phyloP scores from a whole-genome alignment of 768 basidiomycete genomes.

The Suillus americanus region DNA sequence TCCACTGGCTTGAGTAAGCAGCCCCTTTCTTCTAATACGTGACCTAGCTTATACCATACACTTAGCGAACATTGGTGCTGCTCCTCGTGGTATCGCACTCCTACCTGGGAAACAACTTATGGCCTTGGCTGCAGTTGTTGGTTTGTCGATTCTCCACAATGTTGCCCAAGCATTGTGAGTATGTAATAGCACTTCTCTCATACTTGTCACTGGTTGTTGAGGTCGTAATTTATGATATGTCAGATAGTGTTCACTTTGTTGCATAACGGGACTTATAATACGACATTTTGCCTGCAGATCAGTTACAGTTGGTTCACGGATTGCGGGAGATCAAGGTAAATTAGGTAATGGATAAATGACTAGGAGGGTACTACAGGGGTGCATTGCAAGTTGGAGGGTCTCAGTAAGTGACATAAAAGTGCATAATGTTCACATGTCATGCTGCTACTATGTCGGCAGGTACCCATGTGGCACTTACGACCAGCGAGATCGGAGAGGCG shows the following conservation, averaged over 20 bases:
- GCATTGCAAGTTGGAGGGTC: neutral
- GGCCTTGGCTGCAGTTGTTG: slow-evolving; percentile 11
- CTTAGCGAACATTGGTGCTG: neutral
- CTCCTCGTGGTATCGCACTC: slow-evolving; percentile 12
- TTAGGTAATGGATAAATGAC: neutral
- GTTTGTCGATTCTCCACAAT: slow-evolving; percentile 7
- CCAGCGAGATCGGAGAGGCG: no score
- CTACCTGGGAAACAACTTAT: neutral
- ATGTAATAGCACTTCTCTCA: neutral
- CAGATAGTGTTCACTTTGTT: neutral
- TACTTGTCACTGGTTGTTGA: neutral
- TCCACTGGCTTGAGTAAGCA: slow-evolving; percentile 3
- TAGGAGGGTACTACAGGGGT: neutral
- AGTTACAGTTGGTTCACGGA: slow-evolving; percentile 8
- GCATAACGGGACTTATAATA: neutral
- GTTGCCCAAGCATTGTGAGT: neutral
- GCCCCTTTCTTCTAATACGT: neutral
- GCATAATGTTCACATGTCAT: no score
- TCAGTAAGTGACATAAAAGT: no score
- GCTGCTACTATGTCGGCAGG: no score
- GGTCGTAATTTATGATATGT: neutral
- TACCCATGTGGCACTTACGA: no score
- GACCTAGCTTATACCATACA: neutral
- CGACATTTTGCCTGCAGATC: neutral
- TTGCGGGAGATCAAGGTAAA: neutral